Evolutionary conservation across 2,329 filamentous ascomycete genomes (phyloP).

Genomic region (Lasiodiplodia citricola): DNA sequence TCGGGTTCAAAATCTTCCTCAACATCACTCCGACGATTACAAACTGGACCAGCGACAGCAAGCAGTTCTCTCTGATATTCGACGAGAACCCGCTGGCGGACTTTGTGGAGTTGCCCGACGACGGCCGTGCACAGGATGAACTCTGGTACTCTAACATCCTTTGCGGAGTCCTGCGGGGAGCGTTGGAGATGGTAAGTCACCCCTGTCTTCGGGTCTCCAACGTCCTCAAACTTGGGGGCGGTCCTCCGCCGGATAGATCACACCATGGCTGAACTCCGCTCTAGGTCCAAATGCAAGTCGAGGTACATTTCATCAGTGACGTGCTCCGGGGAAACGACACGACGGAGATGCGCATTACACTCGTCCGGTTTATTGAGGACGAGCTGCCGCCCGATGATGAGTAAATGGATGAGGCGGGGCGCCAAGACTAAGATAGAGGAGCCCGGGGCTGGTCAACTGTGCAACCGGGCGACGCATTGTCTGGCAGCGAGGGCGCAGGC

Average conservation of each 20-base stretch:
- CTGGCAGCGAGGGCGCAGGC: background rate
- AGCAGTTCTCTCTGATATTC: conserved; percentile 94
- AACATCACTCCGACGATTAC: conserved; percentile 93
- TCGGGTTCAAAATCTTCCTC: conserved; percentile 98
- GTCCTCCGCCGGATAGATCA: background rate
- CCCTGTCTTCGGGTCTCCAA: background rate
- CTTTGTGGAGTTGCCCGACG: conserved; percentile 96
- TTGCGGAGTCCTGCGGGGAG: conserved; percentile 87
- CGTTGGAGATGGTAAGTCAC: conserved; percentile 86
- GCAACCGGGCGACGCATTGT: background rate
- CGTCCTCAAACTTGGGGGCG: background rate
- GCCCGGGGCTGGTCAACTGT: background rate
- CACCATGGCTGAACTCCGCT: background rate
- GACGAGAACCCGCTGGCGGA: conserved; percentile 97
- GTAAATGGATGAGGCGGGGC: conserved; percentile 52
- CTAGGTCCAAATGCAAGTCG: conserved; percentile 93
- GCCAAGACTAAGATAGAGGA: background rate
- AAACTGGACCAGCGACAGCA: conserved; percentile 95
- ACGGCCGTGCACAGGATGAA: conserved; percentile 93
- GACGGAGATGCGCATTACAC: conserved; percentile 92
- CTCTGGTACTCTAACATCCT: conserved; percentile 98
- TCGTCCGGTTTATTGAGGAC: conserved; percentile 95
- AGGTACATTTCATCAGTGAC: conserved; percentile 95
- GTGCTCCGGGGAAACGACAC: conserved; percentile 91
- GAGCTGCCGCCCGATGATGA: conserved; percentile 97